Percentiles rank a stretch among this genome's conserved stretches.
Conservation (phyloP, 1,284 basidiomycete species). For the Cerioporus squamosus region DNA sequence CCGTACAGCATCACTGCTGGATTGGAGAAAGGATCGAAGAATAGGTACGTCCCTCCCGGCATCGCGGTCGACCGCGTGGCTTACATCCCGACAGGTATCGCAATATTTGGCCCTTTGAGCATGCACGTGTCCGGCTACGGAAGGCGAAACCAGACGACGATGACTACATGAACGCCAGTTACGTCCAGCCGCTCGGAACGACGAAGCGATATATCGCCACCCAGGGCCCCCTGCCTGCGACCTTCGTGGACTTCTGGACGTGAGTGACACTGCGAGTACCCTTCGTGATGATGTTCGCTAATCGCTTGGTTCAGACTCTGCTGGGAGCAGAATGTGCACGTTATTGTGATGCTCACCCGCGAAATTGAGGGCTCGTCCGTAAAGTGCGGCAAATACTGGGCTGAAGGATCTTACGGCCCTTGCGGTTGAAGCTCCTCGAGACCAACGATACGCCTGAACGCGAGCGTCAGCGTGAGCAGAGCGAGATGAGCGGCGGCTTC, state of each 20-base stretch:
- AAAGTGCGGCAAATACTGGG: constrained; percentile 96
- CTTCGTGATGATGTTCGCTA: neutral
- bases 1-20: constrained; percentile 96
- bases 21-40: constrained; percentile 94
- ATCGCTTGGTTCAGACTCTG: constrained; percentile 53
- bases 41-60: constrained; percentile 61
- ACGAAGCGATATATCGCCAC: constrained; percentile 90
- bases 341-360: constrained; percentile 90
- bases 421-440: constrained; percentile 68
- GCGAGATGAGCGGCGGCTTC: constrained; percentile 38
- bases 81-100: constrained; percentile 62
- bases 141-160: constrained; percentile 56
- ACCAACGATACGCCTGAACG: constrained; percentile 46
- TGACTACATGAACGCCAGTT: constrained; percentile 95
- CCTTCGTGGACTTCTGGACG: constrained; percentile 97
- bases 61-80: neutral
- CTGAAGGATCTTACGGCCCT: constrained; percentile 70
- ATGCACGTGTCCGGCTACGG: constrained; percentile 81
- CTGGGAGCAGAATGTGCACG: constrained; percentile 82
- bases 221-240: constrained; percentile 91
- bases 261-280: constrained; percentile 46
- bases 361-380: constrained; percentile 88
- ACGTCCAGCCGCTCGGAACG: constrained; percentile 85
- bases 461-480: constrained; percentile 31
- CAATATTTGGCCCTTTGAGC: constrained; percentile 97